phyloP scores from a whole-genome alignment of 164 flowering plant species.

The Berberis vulgaris region DNA sequence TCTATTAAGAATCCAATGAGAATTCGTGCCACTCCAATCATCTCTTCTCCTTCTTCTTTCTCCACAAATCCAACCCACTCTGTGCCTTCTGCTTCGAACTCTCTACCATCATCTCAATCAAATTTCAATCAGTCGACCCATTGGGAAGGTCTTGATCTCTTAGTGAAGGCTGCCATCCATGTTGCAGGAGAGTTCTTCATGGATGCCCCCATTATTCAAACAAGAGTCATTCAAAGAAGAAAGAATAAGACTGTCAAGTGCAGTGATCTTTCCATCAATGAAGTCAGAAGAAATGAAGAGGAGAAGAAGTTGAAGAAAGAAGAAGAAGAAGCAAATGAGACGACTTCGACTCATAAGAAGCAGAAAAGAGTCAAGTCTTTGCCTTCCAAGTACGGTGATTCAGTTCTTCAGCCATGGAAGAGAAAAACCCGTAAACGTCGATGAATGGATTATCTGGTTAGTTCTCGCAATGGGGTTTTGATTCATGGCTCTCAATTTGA shows the following conservation, averaged over 20 bases:
- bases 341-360: constrained; percentile 3
- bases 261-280: constrained; percentile 11
- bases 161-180: constrained; percentile 28
- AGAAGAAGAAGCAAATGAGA: not conserved
- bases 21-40: constrained; percentile 15
- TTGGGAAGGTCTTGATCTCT: constrained; percentile 45
- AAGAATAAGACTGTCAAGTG: constrained; percentile 15
- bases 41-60: constrained; percentile 10
- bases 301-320: not conserved
- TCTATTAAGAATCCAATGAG: constrained; percentile 13
- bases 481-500: constrained; percentile 15
- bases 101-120: constrained; percentile 7
- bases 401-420: constrained; percentile 40
- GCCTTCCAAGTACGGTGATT: constrained; percentile 35
- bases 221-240: constrained; percentile 24
- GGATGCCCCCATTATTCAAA: constrained; percentile 28
- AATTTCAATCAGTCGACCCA: constrained; percentile 14
- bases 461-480: not conserved
- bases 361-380: constrained; percentile 28
- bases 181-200: constrained; percentile 2
- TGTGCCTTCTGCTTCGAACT: constrained; percentile 7
- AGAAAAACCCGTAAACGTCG: constrained; percentile 15
- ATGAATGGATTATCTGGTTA: constrained; percentile 8
- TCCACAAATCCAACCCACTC: constrained; percentile 8
- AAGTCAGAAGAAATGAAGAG: not conserved